A percentile compares a stretch with the other conserved stretches of the same genome.
phyloP scores from a whole-genome alignment of 305 asterid genomes.

The Fraxinus ornus region DNA sequence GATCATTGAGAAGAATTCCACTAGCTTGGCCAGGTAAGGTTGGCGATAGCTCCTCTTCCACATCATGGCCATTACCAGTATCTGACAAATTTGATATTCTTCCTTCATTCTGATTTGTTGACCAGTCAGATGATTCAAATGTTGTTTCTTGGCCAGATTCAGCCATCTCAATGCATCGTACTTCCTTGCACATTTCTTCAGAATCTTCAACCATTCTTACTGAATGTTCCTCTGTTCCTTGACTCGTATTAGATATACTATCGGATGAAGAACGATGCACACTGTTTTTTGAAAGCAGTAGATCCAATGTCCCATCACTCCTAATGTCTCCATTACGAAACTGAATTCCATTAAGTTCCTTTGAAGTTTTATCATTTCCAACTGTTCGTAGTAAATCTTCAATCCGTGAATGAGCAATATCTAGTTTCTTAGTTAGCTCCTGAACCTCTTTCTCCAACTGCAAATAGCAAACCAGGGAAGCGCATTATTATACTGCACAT shows the following conservation, averaged over 20 bases:
- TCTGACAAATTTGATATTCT: conserved; percentile 28
- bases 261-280: conserved; percentile 40
- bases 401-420: conserved; percentile 62
- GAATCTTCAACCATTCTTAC: conserved; percentile 46
- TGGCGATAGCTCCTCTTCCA: conserved; percentile 32
- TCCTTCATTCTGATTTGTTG: conserved; percentile 38
- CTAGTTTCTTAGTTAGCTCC: conserved; percentile 64
- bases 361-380: conserved; percentile 29
- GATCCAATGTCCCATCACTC: conserved; percentile 35
- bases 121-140: conserved; percentile 31
- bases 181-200: conserved; percentile 70
- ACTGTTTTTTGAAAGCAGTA: conserved; percentile 31
- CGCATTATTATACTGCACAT: conserved; percentile 13
- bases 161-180: conserved; percentile 61
- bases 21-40: conserved; percentile 39
- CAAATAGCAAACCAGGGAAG: conserved; percentile 34
- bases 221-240: conserved; percentile 22
- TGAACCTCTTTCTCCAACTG: conserved; percentile 89
- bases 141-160: conserved; percentile 35
- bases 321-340: conserved; percentile 34
- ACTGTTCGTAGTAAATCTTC: conserved; percentile 47
- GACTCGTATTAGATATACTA: conserved; percentile 33
- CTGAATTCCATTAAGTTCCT: conserved; percentile 26
- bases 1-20: conserved; percentile 28
- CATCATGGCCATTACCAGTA: conserved; percentile 27